phyloP scores from a whole-genome alignment of 1,139 yeast genomes.

The Taphrina confusa region DNA sequence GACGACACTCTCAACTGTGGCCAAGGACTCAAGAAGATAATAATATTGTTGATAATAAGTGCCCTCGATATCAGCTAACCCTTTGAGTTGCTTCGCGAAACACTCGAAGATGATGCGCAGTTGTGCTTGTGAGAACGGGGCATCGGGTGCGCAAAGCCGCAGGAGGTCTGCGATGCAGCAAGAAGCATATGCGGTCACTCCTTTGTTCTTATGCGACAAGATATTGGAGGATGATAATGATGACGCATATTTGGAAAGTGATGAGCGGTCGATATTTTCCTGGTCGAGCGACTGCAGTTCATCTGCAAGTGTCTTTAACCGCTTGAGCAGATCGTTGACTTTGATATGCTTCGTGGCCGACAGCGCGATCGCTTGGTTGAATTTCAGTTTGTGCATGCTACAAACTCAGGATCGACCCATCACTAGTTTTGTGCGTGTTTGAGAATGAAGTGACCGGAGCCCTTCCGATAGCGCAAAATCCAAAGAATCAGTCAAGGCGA shows the following conservation, averaged over 20 bases:
- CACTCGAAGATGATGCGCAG: constrained; percentile 48
- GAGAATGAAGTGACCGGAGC: no score
- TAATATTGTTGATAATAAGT: constrained; percentile 68
- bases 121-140: constrained; percentile 73
- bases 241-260: constrained; percentile 44
- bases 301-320: constrained; percentile 44
- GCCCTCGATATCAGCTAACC: constrained; percentile 60
- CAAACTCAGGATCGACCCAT: no score
- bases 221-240: constrained; percentile 63
- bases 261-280: constrained; percentile 19
- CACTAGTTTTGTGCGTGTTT: no score
- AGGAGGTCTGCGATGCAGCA: constrained; percentile 77
- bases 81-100: constrained; percentile 63
- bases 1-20: constrained; percentile 78
- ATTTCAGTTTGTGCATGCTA: constrained; percentile 45
- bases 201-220: constrained; percentile 61
- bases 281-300: constrained; percentile 34
- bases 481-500: no score
- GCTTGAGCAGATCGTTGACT: constrained; percentile 57
- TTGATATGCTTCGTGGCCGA: constrained; percentile 59
- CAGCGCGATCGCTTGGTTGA: constrained; percentile 57
- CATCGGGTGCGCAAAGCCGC: constrained; percentile 83
- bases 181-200: constrained; percentile 70
- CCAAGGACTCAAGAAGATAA: constrained; percentile 65
- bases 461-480: no score